Percentiles rank a stretch among this genome's conserved stretches.
Evolutionary conservation across 1,284 basidiomycete genomes (phyloP).

Genomic region (Paramarasmius palmivorus): DNA sequence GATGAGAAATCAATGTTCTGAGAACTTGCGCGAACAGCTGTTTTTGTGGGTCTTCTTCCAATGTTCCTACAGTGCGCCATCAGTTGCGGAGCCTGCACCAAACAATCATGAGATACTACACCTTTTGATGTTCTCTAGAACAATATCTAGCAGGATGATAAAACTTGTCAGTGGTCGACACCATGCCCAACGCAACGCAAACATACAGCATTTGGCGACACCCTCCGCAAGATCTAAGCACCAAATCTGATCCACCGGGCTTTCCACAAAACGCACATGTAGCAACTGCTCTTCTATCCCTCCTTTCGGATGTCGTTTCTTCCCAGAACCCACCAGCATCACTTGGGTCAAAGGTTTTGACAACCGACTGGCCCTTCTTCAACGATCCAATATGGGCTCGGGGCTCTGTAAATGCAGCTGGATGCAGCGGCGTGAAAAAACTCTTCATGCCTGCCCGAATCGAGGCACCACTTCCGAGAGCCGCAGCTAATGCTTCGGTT

Average conservation of each 20-base stretch:
- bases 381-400: slow-evolving; percentile 7
- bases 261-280: neutral
- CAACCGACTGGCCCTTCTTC: slow-evolving; percentile 22
- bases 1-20: too few relatives aligned
- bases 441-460: slow-evolving; percentile 27
- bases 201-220: neutral
- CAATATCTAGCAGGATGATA: neutral
- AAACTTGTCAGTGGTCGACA: too few relatives aligned
- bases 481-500: slow-evolving; percentile 19
- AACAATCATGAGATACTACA: neutral
- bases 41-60: neutral
- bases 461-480: slow-evolving; percentile 26
- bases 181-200: too few relatives aligned
- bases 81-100: neutral
- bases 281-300: neutral
- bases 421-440: slow-evolving; percentile 22
- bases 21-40: too few relatives aligned
- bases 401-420: slow-evolving; percentile 7
- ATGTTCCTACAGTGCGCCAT: neutral
- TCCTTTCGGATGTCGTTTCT: slow-evolving; percentile 16
- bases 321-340: slow-evolving; percentile 22
- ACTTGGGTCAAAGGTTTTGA: slow-evolving; percentile 18
- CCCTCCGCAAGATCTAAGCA: neutral
- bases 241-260: neutral
- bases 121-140: neutral